Conservation (phyloP, 768 basidiomycete genomes). For the Rickenella mellea region DNA sequence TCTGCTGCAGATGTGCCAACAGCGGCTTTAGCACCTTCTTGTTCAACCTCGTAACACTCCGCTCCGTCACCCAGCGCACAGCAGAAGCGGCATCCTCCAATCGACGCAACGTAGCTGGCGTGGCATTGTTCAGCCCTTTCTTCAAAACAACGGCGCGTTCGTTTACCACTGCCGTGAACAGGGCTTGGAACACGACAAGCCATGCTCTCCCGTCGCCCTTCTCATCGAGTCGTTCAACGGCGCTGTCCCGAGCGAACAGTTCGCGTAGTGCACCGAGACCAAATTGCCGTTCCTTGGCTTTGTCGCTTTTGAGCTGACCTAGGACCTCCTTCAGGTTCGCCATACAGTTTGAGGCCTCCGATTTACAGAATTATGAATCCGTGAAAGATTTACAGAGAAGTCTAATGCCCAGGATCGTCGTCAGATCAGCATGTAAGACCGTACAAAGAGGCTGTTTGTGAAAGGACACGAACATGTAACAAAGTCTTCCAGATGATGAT, state of each 20-base stretch:
- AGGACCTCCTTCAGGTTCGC: constrained; percentile 37
- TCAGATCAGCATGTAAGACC: too few relatives aligned
- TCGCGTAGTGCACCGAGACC: constrained; percentile 43
- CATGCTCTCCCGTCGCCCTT: constrained; percentile 36
- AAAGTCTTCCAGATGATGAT: too few relatives aligned
- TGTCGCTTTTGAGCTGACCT: constrained; percentile 48
- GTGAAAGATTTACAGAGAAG: too few relatives aligned
- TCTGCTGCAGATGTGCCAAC: constrained; percentile 54
- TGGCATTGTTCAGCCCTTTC: constrained; percentile 26
- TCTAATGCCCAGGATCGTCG: too few relatives aligned
- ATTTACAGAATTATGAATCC: too few relatives aligned
- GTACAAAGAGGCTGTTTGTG: too few relatives aligned
- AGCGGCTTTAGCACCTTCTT: constrained; percentile 45
- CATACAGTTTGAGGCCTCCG: too few relatives aligned
- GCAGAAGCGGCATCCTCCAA: constrained; percentile 57
- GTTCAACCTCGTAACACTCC: constrained; percentile 45
- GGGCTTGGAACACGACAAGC: constrained; percentile 60
- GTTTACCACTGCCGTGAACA: constrained; percentile 54
- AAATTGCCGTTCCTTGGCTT: constrained; percentile 61
- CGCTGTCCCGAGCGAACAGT: constrained; percentile 39
- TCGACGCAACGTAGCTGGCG: constrained; percentile 42
- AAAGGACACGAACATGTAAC: too few relatives aligned
- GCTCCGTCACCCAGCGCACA: constrained; percentile 68
- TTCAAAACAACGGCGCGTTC: constrained; percentile 43
- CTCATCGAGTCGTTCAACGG: constrained; percentile 31